A percentile compares a stretch with the other conserved stretches of the same genome.
Evolutionary conservation across 495 filamentous ascomycete genomes (phyloP).

Genomic region (Penicillium antarcticum): DNA sequence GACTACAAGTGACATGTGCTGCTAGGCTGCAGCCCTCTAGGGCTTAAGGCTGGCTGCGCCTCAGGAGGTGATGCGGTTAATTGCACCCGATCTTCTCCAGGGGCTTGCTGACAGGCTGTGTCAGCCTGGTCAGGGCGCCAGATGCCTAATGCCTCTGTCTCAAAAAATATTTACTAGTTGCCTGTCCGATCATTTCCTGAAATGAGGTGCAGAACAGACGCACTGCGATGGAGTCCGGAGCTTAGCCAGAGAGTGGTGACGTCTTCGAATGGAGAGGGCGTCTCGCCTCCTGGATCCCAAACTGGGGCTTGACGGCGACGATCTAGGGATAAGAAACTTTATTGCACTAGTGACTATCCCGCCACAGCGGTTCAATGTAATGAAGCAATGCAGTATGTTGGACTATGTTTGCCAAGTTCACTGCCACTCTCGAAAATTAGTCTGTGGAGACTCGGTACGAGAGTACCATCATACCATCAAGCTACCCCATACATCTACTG

Average conservation of each 20-base stretch:
- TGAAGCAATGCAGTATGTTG: background rate
- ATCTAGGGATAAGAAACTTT: slow-evolving; percentile 9
- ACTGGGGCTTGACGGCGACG: slow-evolving; percentile 6
- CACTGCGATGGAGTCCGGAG: background rate
- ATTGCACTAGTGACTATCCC: slow-evolving; percentile 2
- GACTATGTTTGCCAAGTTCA: no score
- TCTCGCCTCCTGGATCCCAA: slow-evolving; percentile 6
- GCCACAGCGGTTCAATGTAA: no score
- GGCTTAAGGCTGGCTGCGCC: slow-evolving; percentile 34
- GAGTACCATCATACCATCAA: background rate
- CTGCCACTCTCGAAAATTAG: background rate
- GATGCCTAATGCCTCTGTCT: no score
- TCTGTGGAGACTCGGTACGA: no score
- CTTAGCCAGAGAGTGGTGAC: background rate
- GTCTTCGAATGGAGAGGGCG: slow-evolving; percentile 1
- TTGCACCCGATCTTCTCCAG: background rate
- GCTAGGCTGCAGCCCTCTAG: slow-evolving; percentile 37
- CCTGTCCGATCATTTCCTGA: slow-evolving; percentile 8
- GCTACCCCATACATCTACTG: background rate
- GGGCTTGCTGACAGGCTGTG: background rate
- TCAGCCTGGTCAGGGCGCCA: background rate
- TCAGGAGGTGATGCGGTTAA: background rate
- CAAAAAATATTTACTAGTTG: background rate
- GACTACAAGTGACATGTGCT: slow-evolving; percentile 5
- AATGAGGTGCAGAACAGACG: slow-evolving; percentile 6